Evolutionary conservation across 495 filamentous ascomycete species (phyloP), one percentile per base, ranked within the genome.

Genomic region (Xylaria cubensis): DNA sequence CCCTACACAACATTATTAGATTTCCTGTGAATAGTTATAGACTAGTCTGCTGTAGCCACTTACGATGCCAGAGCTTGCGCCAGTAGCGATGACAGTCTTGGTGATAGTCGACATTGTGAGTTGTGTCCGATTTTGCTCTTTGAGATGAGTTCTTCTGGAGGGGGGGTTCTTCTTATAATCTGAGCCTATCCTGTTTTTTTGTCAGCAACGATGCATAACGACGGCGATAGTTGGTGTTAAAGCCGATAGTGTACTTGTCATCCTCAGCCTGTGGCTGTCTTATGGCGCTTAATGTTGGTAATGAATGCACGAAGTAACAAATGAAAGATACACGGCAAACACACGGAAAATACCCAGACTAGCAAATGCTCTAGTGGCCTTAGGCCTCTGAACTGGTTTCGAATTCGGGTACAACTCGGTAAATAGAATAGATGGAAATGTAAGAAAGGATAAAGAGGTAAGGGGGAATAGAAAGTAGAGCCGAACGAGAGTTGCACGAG

Each of bases 71-170:
- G 83, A 86, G 39, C 81, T 79, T 56, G 77, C 79, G 34, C 84
- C 84, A 12, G 84, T 86, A 6, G 84, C 82, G 15, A 86, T 79
- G 62, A 86, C 70, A 12, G 84, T 84, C 66, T 86, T 84, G 46
- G 77, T 75, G 39, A 79, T 67, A 58, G 75, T 67, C 15, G 78
- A 72, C 81, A 84, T 85, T 17, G 29, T 51, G 42, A 32, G 26
- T 29, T 21, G 21, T 26, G 6, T n/a, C 4, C 10, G 42, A 1
- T 29, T 39, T 7, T 58, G 24, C 15, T 36, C 24, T 0, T 21
- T 9, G 39, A 15, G 26, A 13, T 50, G 26, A 50, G 8, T 21
- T 59, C 1, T 15, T 32, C 10, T 56, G 36, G 48, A 62, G 7
- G 36, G 12, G 39, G 42, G 58, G 36, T 46, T 50, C n/a, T 29